A percentile compares a stretch with the other conserved stretches of the same genome.
phyloP scores from a whole-genome alignment of 106 monocot genomes.

The Alisma plantagoaquatica region DNA sequence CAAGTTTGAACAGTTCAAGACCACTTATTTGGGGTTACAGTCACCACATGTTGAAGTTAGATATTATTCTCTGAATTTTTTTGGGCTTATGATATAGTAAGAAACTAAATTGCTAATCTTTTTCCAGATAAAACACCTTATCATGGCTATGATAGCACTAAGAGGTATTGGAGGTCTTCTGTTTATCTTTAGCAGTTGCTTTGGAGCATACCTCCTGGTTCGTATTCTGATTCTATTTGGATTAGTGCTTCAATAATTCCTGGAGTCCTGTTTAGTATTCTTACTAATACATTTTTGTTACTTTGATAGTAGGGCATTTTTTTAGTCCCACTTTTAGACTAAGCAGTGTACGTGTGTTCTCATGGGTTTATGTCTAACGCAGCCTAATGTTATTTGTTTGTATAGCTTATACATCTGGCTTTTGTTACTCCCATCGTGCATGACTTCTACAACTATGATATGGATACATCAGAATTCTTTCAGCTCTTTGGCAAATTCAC shows the following conservation, averaged over 20 bases:
- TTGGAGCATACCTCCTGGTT: slow-evolving; percentile 25
- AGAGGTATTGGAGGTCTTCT: slow-evolving; percentile 23
- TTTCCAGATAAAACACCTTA: slow-evolving; percentile 20
- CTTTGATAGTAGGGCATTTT: background rate
- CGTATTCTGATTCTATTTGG: slow-evolving; percentile 1
- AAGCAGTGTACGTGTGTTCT: no score
- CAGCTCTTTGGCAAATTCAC: slow-evolving; percentile 48
- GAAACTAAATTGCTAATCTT: background rate
- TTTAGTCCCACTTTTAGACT: no score
- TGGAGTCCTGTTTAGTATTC: background rate
- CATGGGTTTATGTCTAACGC: no score
- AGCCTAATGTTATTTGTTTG: background rate
- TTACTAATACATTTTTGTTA: background rate
- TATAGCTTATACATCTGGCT: slow-evolving; percentile 27
- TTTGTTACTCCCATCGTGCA: slow-evolving; percentile 36
- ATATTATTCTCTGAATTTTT: background rate
- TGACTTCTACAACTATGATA: slow-evolving; percentile 64
- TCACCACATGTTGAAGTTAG: slow-evolving; percentile 23
- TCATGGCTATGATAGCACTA: slow-evolving; percentile 12
- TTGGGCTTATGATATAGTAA: background rate
- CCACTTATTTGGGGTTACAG: slow-evolving; percentile 10
- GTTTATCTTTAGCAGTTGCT: slow-evolving; percentile 22
- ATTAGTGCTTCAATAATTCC: background rate
- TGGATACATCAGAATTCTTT: slow-evolving; percentile 35
- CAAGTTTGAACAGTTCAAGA: slow-evolving; percentile 6